Percentiles rank a stretch among this genome's conserved stretches.
Evolutionary conservation across 1,139 yeast genomes (phyloP).

Genomic region (Yamadazyma conglobata): DNA sequence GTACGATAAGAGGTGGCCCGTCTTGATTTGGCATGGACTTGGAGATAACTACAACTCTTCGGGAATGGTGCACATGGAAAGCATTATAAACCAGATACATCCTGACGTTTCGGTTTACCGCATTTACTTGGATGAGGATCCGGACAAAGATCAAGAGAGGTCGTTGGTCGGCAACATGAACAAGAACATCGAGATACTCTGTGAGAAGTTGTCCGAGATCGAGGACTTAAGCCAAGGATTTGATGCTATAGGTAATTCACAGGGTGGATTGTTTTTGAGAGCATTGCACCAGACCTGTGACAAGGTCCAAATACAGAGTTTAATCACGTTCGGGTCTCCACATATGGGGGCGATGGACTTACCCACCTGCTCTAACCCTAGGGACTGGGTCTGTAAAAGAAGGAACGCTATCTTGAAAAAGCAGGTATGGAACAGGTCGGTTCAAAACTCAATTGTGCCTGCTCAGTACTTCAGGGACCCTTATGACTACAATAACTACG

Average conservation of each 20-base stretch:
- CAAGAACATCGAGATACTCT: slow-evolving; percentile 32
- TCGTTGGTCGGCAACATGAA: slow-evolving; percentile 63
- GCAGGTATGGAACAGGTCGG: slow-evolving; percentile 58
- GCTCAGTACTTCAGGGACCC: slow-evolving; percentile 76
- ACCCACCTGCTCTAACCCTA: slow-evolving; percentile 51
- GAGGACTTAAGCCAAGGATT: slow-evolving; percentile 53
- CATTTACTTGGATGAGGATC: slow-evolving; percentile 47
- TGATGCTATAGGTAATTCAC: slow-evolving; percentile 78
- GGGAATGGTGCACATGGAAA: slow-evolving; percentile 49
- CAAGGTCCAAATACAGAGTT: slow-evolving; percentile 45
- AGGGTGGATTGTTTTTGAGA: slow-evolving; percentile 74
- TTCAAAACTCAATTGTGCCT: slow-evolving; percentile 59
- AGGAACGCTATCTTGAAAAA: slow-evolving; percentile 53
- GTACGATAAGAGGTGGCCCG: slow-evolving; percentile 35
- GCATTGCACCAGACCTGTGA: slow-evolving; percentile 59
- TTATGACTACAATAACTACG: slow-evolving; percentile 42
- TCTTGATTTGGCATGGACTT: slow-evolving; percentile 82
- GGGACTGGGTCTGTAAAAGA: slow-evolving; percentile 60
- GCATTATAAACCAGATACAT: slow-evolving; percentile 37
- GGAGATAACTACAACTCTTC: slow-evolving; percentile 71
- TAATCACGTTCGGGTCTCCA: slow-evolving; percentile 79
- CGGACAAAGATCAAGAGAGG: slow-evolving; percentile 48
- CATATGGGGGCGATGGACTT: slow-evolving; percentile 75
- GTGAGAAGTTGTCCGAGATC: slow-evolving; percentile 36
- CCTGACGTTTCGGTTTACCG: slow-evolving; percentile 57